phyloP scores from a whole-genome alignment of 768 basidiomycete species.

The Tylopilus sp. region DNA sequence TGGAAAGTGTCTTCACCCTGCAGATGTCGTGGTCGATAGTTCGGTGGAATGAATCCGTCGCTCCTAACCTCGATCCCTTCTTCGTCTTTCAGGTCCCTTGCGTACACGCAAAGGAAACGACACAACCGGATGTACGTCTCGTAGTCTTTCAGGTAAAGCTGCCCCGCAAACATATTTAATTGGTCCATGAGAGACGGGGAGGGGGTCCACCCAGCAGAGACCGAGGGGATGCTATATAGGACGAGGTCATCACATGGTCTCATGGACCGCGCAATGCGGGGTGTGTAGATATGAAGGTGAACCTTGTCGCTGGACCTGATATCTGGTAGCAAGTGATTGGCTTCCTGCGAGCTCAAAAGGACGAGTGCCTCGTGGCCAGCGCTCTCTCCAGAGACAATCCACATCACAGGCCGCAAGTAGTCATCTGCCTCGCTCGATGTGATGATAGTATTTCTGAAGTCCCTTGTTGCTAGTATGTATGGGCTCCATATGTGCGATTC shows the following conservation, averaged over 20 bases:
- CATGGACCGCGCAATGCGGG: background rate
- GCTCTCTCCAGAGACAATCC: background rate
- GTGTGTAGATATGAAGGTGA: background rate
- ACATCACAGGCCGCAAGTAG: background rate
- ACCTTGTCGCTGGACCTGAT: background rate
- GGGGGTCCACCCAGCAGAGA: background rate
- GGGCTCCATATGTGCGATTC: background rate
- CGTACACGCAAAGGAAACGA: slow-evolving; percentile 25
- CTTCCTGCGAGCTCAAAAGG: background rate
- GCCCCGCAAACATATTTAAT: slow-evolving; percentile 23
- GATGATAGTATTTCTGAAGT: background rate
- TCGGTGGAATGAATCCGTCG: slow-evolving; percentile 23
- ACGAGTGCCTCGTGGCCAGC: background rate
- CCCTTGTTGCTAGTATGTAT: background rate
- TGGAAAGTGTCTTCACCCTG: slow-evolving; percentile 25
- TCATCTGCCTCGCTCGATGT: background rate
- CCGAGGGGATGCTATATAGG: background rate
- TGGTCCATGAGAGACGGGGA: background rate
- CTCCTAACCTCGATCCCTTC: slow-evolving; percentile 2
- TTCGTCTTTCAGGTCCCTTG: slow-evolving; percentile 11
- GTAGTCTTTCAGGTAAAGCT: slow-evolving; percentile 30
- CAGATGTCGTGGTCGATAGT: slow-evolving; percentile 10
- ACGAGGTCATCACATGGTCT: background rate
- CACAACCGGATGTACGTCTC: slow-evolving; percentile 28
- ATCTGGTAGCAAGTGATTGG: background rate